Conservation (phyloP, 1,139 yeast genomes). For the Candida smagusa region DNA sequence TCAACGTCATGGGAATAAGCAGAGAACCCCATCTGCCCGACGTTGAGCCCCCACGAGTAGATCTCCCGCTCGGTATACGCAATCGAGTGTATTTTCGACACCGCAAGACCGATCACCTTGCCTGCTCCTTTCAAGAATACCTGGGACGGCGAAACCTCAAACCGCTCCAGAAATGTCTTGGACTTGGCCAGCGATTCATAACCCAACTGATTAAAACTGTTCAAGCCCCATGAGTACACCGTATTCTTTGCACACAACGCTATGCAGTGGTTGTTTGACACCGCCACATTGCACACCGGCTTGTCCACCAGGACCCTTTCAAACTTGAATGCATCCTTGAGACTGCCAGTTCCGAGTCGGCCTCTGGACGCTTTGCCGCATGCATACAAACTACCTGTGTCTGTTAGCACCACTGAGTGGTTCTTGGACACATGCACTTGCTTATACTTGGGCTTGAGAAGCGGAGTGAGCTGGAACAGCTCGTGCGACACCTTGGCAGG, state of each 20-base stretch:
- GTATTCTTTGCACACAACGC: constrained; percentile 48
- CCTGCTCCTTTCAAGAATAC: constrained; percentile 34
- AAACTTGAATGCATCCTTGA: constrained; percentile 35
- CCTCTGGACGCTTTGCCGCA: constrained; percentile 76
- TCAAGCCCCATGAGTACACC: constrained; percentile 78
- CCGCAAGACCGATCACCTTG: constrained; percentile 51
- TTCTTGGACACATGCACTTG: constrained; percentile 57
- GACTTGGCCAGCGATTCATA: constrained; percentile 27
- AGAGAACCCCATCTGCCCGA: constrained; percentile 79
- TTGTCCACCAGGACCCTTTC: constrained; percentile 31
- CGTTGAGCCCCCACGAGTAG: constrained; percentile 76
- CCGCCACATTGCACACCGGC: constrained; percentile 33
- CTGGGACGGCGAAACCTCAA: constrained; percentile 46
- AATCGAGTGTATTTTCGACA: constrained; percentile 72
- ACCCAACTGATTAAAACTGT: constrained; percentile 65
- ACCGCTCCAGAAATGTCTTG: constrained; percentile 26
- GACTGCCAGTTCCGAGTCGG: constrained; percentile 56
- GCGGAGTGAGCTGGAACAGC: constrained; percentile 14
- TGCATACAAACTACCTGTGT: constrained; percentile 50
- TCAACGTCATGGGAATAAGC: constrained; percentile 18
- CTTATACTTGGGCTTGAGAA: constrained; percentile 40
- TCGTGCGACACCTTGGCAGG: constrained; percentile 29
- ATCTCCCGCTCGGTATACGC: constrained; percentile 54
- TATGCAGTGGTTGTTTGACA: constrained; percentile 68
- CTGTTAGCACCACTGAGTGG: constrained; percentile 61